These are phyloP conservation scores for Komagataella ulmi DNA, from an alignment of 805 yeast genomes.

Conservation along the genomic window DNA sequence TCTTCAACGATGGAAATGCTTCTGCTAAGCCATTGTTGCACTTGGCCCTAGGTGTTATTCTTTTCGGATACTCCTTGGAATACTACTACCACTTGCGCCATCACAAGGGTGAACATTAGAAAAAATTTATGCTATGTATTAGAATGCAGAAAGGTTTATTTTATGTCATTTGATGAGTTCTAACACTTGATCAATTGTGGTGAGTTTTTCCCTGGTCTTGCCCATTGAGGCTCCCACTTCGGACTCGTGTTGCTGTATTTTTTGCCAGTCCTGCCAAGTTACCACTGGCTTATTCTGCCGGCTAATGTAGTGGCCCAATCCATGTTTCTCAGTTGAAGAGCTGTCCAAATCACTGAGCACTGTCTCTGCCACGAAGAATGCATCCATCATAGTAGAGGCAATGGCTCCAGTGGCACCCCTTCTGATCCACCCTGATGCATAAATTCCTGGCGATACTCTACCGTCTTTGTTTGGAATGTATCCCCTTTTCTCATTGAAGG, in stretches of 20 bases:
- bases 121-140: constrained; percentile 9
- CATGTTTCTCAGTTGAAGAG: constrained; percentile 2
- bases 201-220: constrained; percentile 47
- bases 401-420: constrained; percentile 84
- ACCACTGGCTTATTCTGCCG: constrained; percentile 15
- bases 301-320: background rate
- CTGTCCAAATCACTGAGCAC: constrained; percentile 42
- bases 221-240: constrained; percentile 31
- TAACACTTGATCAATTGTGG: constrained; percentile 35
- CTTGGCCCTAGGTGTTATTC: constrained; percentile 51
- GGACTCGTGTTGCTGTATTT: constrained; percentile 39
- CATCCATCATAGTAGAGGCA: constrained; percentile 78
- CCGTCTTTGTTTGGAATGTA: constrained; percentile 33
- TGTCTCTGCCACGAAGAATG: constrained; percentile 60
- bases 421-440: constrained; percentile 85
- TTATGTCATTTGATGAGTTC: constrained; percentile 5
- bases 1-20: constrained; percentile 74
- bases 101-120: constrained; percentile 36
- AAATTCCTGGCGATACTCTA: constrained; percentile 38
- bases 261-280: constrained; percentile 57
- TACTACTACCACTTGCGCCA: constrained; percentile 81
- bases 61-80: constrained; percentile 82
- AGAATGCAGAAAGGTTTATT: constrained; percentile 3
- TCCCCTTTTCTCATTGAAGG: constrained; percentile 31
- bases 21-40: constrained; percentile 77